Evolutionary conservation across 164 flowering plant genomes (phyloP).

Genomic region (Liriodendron chinense): DNA sequence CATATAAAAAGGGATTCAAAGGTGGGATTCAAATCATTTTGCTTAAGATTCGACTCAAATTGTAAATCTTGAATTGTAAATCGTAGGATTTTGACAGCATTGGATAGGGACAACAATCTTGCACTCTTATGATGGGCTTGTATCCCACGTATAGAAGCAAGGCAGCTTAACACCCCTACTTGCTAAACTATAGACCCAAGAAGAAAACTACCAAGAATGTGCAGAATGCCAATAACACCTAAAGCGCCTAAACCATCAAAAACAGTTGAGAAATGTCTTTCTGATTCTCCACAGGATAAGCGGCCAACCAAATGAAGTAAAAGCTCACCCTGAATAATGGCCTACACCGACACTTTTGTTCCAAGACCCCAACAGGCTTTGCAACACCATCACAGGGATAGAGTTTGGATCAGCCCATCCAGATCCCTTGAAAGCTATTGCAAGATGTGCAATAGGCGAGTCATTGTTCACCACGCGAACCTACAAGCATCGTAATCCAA

Average conservation of each 20-base stretch:
- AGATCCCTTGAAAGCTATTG: constrained; percentile 79
- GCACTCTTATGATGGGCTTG: too few species aligned
- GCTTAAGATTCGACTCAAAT: too few species aligned
- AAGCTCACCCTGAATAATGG: constrained; percentile 73
- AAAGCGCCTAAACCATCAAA: not conserved
- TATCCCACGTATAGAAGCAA: too few species aligned
- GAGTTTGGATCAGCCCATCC: constrained; percentile 94
- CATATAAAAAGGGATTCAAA: too few species aligned
- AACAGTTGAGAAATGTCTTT: not conserved
- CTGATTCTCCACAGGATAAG: not conserved
- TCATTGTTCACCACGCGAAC: constrained; percentile 74
- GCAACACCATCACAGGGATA: constrained; percentile 84
- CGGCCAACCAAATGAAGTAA: not conserved
- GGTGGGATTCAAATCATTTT: too few species aligned
- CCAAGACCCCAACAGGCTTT: constrained; percentile 83
- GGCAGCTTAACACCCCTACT: not conserved
- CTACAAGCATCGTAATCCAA: constrained; percentile 32
- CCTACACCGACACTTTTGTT: constrained; percentile 64
- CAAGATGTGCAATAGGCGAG: constrained; percentile 78
- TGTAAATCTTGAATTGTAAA: too few species aligned
- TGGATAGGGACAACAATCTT: not conserved
- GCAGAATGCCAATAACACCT: not conserved
- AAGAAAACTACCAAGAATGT: not conserved
- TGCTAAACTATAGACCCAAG: not conserved
- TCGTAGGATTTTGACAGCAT: too few species aligned